Evolutionary conservation across 257 asterid species (phyloP).

Genomic region (Solanum pinnatisectum): DNA sequence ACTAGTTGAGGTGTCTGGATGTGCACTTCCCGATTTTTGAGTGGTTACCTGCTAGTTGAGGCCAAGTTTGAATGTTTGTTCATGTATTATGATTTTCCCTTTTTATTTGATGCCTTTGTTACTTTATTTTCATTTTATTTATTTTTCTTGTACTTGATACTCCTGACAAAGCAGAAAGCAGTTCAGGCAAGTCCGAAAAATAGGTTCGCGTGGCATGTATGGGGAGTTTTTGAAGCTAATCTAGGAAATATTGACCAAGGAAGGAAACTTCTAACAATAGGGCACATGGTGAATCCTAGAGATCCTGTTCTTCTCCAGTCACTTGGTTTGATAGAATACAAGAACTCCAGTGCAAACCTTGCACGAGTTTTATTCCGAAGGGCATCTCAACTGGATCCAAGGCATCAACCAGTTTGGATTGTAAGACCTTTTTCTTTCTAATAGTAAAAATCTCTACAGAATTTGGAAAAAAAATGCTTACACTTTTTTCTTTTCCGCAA

Average conservation of each 20-base stretch:
- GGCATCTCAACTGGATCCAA: slow-evolving; percentile 79
- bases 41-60: background rate
- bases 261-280: slow-evolving; percentile 78
- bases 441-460: background rate
- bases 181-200: slow-evolving; percentile 97
- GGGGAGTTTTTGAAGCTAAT: slow-evolving; percentile 92
- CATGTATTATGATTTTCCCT: background rate
- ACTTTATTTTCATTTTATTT: background rate
- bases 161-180: slow-evolving; percentile 48
- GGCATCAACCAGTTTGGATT: slow-evolving; percentile 95
- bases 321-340: slow-evolving; percentile 72
- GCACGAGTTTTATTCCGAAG: slow-evolving; percentile 66
- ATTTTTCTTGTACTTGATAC: background rate
- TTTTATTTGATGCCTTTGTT: background rate
- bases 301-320: slow-evolving; percentile 97
- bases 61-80: background rate
- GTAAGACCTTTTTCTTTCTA: slow-evolving; percentile 27
- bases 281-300: slow-evolving; percentile 81
- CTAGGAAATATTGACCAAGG: slow-evolving; percentile 61
- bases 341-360: slow-evolving; percentile 57
- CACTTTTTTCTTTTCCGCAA: background rate
- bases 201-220: slow-evolving; percentile 96
- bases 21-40: background rate
- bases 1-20: background rate
- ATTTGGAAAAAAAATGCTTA: background rate